Conservation (phyloP, 495 filamentous ascomycete genomes). For the Penicillium bovifimosum region DNA sequence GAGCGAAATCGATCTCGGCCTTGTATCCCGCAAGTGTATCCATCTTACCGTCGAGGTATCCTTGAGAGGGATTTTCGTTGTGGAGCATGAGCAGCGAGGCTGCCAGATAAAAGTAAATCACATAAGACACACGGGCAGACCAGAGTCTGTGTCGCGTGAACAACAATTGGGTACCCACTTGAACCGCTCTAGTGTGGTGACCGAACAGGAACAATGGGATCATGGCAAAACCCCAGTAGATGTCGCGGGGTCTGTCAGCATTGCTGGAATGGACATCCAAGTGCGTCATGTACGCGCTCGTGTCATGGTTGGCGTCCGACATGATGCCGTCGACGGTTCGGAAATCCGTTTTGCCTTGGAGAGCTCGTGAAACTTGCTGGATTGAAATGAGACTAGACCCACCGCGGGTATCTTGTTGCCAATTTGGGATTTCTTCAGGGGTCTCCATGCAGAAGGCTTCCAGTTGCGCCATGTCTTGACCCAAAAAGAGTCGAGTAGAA, state of each 20-base stretch:
- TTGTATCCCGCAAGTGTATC: constrained; percentile 53
- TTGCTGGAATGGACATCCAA: constrained; percentile 46
- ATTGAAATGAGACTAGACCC: constrained; percentile 67
- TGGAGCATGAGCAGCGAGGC: constrained; percentile 59
- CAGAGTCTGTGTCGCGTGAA: constrained; percentile 58
- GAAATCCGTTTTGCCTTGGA: constrained; percentile 78
- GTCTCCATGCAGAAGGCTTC: constrained; percentile 68
- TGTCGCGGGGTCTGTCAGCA: constrained; percentile 54
- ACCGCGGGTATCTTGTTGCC: constrained; percentile 71
- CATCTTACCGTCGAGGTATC: constrained; percentile 49
- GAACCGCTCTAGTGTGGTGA: constrained; percentile 62
- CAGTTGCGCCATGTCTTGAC: constrained; percentile 69
- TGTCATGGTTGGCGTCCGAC: constrained; percentile 65
- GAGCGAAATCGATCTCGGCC: constrained; percentile 62
- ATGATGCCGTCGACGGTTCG: constrained; percentile 53
- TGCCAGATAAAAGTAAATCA: constrained; percentile 63
- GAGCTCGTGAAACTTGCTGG: constrained; percentile 64
- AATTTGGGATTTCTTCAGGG: constrained; percentile 70
- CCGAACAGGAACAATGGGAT: constrained; percentile 71
- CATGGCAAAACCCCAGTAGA: constrained; percentile 70
- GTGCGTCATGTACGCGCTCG: constrained; percentile 56
- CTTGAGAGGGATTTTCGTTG: constrained; percentile 47
- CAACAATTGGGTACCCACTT: constrained; percentile 58
- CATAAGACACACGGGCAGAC: constrained; percentile 64
- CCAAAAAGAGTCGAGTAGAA: constrained; percentile 63